These are phyloP conservation scores for Pneumocystis jirovecii DNA, from an alignment of 1,139 yeast genomes.

Conservation along the genomic window DNA sequence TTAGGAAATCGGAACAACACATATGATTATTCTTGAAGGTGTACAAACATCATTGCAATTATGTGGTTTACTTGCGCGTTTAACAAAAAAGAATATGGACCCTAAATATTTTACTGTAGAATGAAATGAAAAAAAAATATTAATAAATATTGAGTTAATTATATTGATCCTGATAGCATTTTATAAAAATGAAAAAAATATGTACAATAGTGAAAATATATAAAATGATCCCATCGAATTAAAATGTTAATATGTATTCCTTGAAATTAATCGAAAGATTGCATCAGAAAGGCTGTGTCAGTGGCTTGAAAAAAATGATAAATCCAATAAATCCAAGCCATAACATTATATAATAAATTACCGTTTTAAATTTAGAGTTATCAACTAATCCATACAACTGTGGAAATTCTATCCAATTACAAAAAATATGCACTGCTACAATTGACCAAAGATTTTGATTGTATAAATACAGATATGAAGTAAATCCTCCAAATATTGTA, in stretches of 20 bases:
- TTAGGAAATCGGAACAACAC: slow-evolving; percentile 11
- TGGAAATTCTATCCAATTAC: slow-evolving; percentile 76
- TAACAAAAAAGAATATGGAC: slow-evolving; percentile 21
- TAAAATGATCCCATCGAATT: not conserved
- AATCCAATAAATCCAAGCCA: slow-evolving; percentile 33
- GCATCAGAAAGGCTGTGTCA: slow-evolving; percentile 16
- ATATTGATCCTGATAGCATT: no score
- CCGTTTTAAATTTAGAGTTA: slow-evolving; percentile 18
- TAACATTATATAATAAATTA: slow-evolving; percentile 31
- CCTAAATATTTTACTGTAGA: slow-evolving; percentile 6
- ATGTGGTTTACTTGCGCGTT: slow-evolving; percentile 65
- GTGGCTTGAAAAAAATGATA: slow-evolving; percentile 15
- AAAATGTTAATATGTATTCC: not conserved
- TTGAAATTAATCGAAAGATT: not conserved
- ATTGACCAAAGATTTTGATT: slow-evolving; percentile 49
- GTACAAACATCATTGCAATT: slow-evolving; percentile 75
- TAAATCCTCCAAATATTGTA: slow-evolving; percentile 61
- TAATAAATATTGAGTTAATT: not conserved
- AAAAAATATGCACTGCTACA: slow-evolving; percentile 49
- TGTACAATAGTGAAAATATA: no score
- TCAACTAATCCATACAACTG: slow-evolving; percentile 19
- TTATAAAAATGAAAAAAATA: not conserved
- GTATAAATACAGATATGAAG: slow-evolving; percentile 43
- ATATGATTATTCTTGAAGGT: slow-evolving; percentile 81
- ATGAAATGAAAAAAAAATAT: not conserved